A percentile compares a stretch with the other conserved stretches of the same genome.
Conservation (phyloP, 768 basidiomycete genomes). For the Auriculariales sp. region DNA sequence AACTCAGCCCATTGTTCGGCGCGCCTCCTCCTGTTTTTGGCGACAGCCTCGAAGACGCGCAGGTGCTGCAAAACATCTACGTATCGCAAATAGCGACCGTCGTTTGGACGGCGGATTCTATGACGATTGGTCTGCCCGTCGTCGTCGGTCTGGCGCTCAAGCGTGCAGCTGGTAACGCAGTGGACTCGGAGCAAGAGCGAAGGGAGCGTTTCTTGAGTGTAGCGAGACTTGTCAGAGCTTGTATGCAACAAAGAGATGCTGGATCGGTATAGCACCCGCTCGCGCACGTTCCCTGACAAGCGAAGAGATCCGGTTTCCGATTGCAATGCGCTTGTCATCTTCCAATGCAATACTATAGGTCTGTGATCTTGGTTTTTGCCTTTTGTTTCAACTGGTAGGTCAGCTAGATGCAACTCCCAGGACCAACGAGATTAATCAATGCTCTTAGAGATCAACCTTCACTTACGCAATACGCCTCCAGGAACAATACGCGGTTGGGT, state of each 20-base stretch:
- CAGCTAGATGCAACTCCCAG: too few relatives aligned
- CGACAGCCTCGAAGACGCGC: slow-evolving; percentile 50
- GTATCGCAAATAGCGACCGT: slow-evolving; percentile 78
- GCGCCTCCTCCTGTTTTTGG: slow-evolving; percentile 12
- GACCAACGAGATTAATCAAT: too few relatives aligned
- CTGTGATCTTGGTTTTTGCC: too few relatives aligned
- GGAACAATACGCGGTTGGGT: too few relatives aligned
- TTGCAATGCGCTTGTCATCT: too few relatives aligned
- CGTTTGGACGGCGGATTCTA: slow-evolving; percentile 39
- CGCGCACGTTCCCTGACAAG: too few relatives aligned
- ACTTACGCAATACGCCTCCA: too few relatives aligned
- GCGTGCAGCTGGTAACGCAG: slow-evolving; percentile 12
- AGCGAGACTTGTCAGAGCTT: background rate
- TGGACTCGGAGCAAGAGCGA: slow-evolving; percentile 11
- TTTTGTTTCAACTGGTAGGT: too few relatives aligned
- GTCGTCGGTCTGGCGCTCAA: slow-evolving; percentile 63
- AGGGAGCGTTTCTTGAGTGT: background rate
- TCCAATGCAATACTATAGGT: too few relatives aligned
- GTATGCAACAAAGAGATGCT: background rate
- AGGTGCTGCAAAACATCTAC: slow-evolving; percentile 66
- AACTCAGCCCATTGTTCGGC: slow-evolving; percentile 68
- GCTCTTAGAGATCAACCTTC: too few relatives aligned
- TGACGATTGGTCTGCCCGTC: slow-evolving; percentile 35
- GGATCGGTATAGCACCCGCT: too few relatives aligned
- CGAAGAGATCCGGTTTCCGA: too few relatives aligned